Evolutionary conservation across 371 early-diverging fungal genomes (phyloP), one percentile per base, ranked within the genome.

Genomic region (Mucor indicus): DNA sequence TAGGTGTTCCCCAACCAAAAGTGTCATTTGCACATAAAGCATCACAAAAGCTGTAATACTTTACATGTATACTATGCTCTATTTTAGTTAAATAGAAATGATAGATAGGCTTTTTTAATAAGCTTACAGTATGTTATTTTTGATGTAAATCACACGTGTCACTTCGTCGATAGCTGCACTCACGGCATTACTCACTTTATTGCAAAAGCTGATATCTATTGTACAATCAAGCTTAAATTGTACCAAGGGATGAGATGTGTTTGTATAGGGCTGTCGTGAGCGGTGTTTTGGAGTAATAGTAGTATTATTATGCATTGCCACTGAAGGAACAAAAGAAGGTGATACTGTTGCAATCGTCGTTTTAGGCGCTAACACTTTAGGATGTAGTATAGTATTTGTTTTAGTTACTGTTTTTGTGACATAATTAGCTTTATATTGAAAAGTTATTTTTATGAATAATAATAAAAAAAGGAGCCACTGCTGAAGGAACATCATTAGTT

Each of bases 41-140:
- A 9, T 31, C 17, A 37, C 69, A 68, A 44, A 68, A 68, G 31
- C 61, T 57, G 31, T 60, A 68, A 37, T 68, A 68, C 24, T 7
- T 29, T 24, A 16, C 10, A 17, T 1, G 2, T 27, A 12, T 20
- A 19, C n/a, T 5, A 10, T 33, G 10, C 4, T n/a, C 33, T n/a
- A 10, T 33, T 33, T 17, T 17, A 4, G 7, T n/a, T n/a, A 33
- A n/a, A n/a, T 5, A n/a, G 5, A 8, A 33, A 33, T n/a, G 15
- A n/a, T n/a, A 33, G 15, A n/a, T n/a, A 33, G 15, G 6, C 1
- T 27, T 27, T 27, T 11, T 27, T 27, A 7, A 4, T 12, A 12
- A 30, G 29, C 45, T 51, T 55, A 66, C 67, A 43, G 38, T 29
- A 66, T 50, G 20, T 47, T 41, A 19, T 50, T 62, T 22, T 62